phyloP scores from a whole-genome alignment of 495 filamentous ascomycete species.

The Lepidopterella palustris region DNA sequence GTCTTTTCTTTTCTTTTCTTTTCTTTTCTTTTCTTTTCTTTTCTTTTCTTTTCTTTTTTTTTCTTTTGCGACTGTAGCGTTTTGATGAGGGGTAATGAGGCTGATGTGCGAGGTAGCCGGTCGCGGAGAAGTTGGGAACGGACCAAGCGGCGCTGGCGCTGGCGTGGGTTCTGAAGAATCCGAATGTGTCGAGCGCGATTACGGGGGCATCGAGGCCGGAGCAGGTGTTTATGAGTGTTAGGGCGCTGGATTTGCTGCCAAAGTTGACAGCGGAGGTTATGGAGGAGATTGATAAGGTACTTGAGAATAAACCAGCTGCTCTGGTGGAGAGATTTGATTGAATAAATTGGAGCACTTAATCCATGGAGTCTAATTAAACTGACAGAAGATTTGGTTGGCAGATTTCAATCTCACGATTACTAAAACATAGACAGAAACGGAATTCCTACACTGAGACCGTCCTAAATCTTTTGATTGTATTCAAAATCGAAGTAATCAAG shows the following conservation, averaged over 20 bases:
- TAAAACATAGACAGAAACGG: too few species aligned
- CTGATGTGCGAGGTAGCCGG: slow-evolving; percentile 41
- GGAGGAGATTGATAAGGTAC: slow-evolving; percentile 59
- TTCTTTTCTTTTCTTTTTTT: too few species aligned
- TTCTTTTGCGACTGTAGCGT: too few species aligned
- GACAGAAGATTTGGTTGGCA: too few species aligned
- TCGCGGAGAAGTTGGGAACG: slow-evolving; percentile 62
- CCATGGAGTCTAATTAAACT: too few species aligned
- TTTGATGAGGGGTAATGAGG: neutral
- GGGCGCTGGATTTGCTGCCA: slow-evolving; percentile 53
- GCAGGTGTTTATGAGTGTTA: slow-evolving; percentile 67
- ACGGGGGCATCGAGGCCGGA: slow-evolving; percentile 65
- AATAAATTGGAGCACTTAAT: too few species aligned
- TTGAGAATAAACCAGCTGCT: slow-evolving; percentile 56
- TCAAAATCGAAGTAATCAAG: neutral
- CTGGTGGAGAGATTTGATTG: slow-evolving; percentile 24
- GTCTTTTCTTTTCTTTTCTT: too few species aligned
- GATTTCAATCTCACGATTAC: too few species aligned
- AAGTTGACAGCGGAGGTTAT: slow-evolving; percentile 61
- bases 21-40: too few species aligned
- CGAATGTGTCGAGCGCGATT: slow-evolving; percentile 66
- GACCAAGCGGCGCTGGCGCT: slow-evolving; percentile 61
- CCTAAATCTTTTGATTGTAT: neutral
- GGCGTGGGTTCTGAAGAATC: slow-evolving; percentile 75
- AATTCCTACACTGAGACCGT: too few species aligned